Percentiles rank a stretch among this genome's conserved stretches.
phyloP scores from a whole-genome alignment of 345 rosid genomes.

The Geranium brycei region DNA sequence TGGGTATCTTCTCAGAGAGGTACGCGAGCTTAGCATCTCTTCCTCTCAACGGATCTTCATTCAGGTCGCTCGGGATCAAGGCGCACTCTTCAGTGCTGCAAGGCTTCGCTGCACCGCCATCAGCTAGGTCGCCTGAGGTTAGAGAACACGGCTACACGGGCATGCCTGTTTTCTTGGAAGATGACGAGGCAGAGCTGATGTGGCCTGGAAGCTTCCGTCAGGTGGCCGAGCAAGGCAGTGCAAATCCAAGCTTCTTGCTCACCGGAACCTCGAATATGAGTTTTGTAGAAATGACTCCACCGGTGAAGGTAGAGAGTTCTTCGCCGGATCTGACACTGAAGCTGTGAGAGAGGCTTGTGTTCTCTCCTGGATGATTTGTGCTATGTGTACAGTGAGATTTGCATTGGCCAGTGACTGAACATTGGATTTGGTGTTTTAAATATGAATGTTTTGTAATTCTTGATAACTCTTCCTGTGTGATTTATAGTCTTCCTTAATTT shows the following conservation, averaged over 20 bases:
- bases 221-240: slow-evolving; percentile 15
- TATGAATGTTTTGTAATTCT: not conserved
- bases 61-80: slow-evolving; percentile 45
- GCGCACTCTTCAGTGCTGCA: slow-evolving; percentile 49
- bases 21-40: slow-evolving; percentile 37
- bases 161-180: slow-evolving; percentile 38
- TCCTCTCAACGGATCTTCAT: slow-evolving; percentile 47
- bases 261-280: slow-evolving; percentile 23
- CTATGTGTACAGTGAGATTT: not conserved
- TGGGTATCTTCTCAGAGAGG: slow-evolving; percentile 47
- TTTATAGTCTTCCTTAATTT: not conserved
- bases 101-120: slow-evolving; percentile 10
- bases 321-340: slow-evolving; percentile 54
- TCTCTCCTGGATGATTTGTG: not conserved
- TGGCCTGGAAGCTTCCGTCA: slow-evolving; percentile 76
- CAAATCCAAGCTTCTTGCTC: slow-evolving; percentile 18
- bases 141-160: slow-evolving; percentile 39
- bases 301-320: slow-evolving; percentile 26
- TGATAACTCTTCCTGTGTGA: not conserved
- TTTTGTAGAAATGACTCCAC: slow-evolving; percentile 23
- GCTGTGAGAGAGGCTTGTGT: slow-evolving; percentile 25
- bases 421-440: not conserved
- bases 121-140: slow-evolving; percentile 24
- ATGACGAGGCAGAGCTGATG: slow-evolving; percentile 42
- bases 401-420: not conserved